phyloP scores from a whole-genome alignment of 2,329 filamentous ascomycete genomes.

The Rachicladosporium sp. region DNA sequence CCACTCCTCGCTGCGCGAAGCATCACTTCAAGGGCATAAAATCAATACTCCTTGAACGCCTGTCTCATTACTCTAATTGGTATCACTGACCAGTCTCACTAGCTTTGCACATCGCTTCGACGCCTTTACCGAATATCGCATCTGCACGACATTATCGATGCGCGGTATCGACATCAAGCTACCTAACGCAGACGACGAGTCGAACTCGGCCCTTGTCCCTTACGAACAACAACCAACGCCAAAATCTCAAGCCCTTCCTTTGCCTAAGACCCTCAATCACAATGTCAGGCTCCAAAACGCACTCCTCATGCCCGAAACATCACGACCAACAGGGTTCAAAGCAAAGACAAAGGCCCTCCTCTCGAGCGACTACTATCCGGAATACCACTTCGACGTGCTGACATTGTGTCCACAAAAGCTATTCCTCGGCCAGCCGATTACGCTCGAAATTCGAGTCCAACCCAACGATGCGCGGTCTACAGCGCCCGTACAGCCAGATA shows the following conservation, averaged over 20 bases:
- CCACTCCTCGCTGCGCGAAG: no score
- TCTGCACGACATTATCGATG: slow-evolving; percentile 3
- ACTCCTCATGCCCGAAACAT: slow-evolving; percentile 10
- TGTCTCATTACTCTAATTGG: no score
- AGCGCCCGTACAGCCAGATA: slow-evolving; percentile 2
- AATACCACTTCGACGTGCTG: slow-evolving; percentile 9
- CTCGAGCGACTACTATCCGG: slow-evolving; percentile 11
- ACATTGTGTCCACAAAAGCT: not conserved
- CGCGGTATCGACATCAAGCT: slow-evolving; percentile 5
- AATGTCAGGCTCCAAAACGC: slow-evolving; percentile 9
- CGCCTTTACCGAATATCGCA: slow-evolving; percentile 5
- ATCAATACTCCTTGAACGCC: no score
- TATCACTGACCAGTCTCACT: not conserved
- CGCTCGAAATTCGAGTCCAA: slow-evolving; percentile 2
- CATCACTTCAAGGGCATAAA: no score
- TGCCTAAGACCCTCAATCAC: not conserved
- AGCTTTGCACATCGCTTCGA: not conserved
- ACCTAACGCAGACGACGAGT: not conserved
- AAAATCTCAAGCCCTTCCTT: not conserved
- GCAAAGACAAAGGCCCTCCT: slow-evolving; percentile 13
- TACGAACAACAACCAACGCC: slow-evolving; percentile 6
- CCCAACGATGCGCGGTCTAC: slow-evolving; percentile 3
- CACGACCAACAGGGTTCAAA: slow-evolving; percentile 11
- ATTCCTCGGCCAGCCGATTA: slow-evolving; percentile 1
- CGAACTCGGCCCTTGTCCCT: not conserved